These are phyloP conservation scores for Piper longum DNA, from an alignment of 164 flowering plant genomes.

Conservation along the genomic window DNA sequence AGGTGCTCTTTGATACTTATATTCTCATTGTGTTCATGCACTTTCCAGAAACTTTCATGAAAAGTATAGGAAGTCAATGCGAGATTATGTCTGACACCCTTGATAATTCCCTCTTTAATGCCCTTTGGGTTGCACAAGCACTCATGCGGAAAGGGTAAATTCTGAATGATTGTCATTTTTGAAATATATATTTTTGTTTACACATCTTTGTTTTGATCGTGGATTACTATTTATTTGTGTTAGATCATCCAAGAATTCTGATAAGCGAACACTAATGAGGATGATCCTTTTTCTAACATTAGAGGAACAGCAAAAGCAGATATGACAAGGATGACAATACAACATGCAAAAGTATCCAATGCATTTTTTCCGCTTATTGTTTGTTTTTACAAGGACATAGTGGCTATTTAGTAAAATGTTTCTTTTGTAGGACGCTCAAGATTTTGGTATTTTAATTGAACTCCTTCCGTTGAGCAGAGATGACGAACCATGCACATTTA, in stretches of 20 bases:
- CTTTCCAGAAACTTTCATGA: constrained; percentile 50
- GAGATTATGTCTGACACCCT: constrained; percentile 68
- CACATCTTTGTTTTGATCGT: too few species aligned
- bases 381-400: neutral
- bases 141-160: constrained; percentile 82
- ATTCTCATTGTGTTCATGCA: neutral
- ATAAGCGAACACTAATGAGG: constrained; percentile 85
- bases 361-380: neutral
- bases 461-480: constrained; percentile 68
- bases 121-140: constrained; percentile 95
- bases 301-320: constrained; percentile 56
- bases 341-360: constrained; percentile 69
- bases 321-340: constrained; percentile 82
- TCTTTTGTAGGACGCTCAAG: constrained; percentile 76
- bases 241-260: constrained; percentile 74
- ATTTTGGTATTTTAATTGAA: constrained; percentile 83
- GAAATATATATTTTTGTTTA: neutral
- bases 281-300: constrained; percentile 86
- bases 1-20: neutral
- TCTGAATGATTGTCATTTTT: neutral
- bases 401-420: constrained; percentile 1
- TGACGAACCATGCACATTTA: too few species aligned
- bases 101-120: constrained; percentile 85
- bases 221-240: neutral
- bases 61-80: constrained; percentile 67